Conservation (phyloP, 116 monocot genomes). For the Papilionanthe hybrid region DNA sequence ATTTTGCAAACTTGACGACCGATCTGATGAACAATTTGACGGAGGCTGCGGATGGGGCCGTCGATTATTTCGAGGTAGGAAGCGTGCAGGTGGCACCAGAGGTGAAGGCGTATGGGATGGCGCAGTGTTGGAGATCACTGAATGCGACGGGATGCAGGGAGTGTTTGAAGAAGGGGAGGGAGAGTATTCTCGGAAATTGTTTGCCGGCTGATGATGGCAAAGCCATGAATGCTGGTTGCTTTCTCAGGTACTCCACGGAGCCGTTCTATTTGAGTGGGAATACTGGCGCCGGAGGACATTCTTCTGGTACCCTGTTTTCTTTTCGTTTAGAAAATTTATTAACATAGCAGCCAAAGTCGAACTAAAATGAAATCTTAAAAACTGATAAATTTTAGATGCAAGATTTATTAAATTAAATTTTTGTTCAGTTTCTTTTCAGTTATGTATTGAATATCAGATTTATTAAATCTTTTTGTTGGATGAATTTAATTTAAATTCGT, state of each 20-base stretch:
- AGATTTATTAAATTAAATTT: too few relatives aligned
- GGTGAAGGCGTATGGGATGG: slow-evolving; percentile 38
- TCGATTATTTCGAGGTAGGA: slow-evolving; percentile 18
- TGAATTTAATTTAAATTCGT: background rate
- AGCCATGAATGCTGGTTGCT: slow-evolving; percentile 56
- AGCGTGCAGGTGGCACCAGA: slow-evolving; percentile 5
- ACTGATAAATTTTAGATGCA: too few relatives aligned
- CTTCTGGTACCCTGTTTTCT: slow-evolving; percentile 12
- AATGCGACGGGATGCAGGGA: slow-evolving; percentile 24
- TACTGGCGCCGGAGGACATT: slow-evolving; percentile 2
- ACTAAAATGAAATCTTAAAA: too few relatives aligned
- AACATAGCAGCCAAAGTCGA: too few relatives aligned
- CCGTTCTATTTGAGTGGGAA: slow-evolving; percentile 20
- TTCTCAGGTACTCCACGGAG: slow-evolving; percentile 48
- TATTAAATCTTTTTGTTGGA: too few relatives aligned
- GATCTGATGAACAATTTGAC: slow-evolving; percentile 33
- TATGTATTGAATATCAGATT: too few relatives aligned
- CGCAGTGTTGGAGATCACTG: slow-evolving; percentile 47
- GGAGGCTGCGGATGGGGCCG: background rate
- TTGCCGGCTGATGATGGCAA: slow-evolving; percentile 41
- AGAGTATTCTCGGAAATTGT: slow-evolving; percentile 14
- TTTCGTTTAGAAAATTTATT: too few relatives aligned
- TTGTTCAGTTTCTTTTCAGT: background rate
- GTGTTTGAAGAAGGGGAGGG: slow-evolving; percentile 29
- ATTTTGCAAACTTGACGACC: background rate